Evolutionary conservation across 495 filamentous ascomycete genomes (phyloP).

Genomic region (Aspergillus homomorphus): DNA sequence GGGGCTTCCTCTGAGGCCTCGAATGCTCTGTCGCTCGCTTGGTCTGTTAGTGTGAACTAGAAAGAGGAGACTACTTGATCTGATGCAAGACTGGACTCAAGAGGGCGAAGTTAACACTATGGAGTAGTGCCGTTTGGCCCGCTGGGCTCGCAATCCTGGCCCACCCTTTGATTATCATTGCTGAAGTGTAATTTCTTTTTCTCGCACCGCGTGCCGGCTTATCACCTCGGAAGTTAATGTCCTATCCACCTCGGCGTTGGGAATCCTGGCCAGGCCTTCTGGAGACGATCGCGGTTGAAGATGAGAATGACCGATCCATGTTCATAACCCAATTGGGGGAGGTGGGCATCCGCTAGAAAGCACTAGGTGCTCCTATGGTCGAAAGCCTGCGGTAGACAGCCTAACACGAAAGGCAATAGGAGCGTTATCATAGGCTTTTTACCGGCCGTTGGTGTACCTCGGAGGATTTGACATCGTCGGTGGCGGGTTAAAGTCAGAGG

Average conservation of each 20-base stretch:
- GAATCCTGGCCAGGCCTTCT: neutral
- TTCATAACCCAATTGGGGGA: neutral
- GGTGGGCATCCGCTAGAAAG: neutral
- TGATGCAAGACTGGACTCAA: neutral
- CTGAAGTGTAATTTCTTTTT: conserved; percentile 1
- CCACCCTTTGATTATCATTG: conserved; percentile 3
- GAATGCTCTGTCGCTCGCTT: neutral
- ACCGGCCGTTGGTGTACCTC: neutral
- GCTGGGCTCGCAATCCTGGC: conserved; percentile 3
- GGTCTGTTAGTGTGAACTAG: neutral
- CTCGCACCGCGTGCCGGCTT: neutral
- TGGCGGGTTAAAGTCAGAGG: neutral
- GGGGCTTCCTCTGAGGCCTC: neutral
- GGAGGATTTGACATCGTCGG: conserved; percentile 5
- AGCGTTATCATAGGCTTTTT: neutral
- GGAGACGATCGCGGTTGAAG: neutral
- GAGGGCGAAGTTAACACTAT: neutral
- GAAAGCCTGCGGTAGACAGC: neutral
- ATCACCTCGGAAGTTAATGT: neutral
- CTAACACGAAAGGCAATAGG: neutral
- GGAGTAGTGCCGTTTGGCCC: conserved; percentile 9
- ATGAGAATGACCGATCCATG: neutral
- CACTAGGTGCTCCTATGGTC: neutral
- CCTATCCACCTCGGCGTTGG: neutral
- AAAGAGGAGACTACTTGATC: neutral